Base-by-base conservation (phyloP, 2,329 filamentous ascomycete species). In the Fusarium guadeloupense region DNA sequence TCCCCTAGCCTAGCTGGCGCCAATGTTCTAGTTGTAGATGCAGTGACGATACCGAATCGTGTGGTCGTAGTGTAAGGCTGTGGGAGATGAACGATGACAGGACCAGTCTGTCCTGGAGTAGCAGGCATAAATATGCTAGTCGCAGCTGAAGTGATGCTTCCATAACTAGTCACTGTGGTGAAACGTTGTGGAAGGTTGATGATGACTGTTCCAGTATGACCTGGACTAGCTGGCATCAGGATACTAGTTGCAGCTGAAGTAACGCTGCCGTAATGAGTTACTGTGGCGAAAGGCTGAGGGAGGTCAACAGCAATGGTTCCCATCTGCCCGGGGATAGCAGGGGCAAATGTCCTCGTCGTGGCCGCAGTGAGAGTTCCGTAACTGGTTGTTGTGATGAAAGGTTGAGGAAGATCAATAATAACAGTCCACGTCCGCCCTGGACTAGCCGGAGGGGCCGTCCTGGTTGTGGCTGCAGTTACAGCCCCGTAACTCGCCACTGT, bases 361-460 rank as follows among this genome's bases (percentile, higher is more conserved):
- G 34, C 31, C 10, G 7, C n/a, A 17, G 16, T 38, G 14, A 26
- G 14, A 5, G 26, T 38, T 0, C 41, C 41, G 8, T 48, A 56
- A 14, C 39, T 28, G 4, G 52, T 55, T 1, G 26, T 7, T 5
- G 39, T 39, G 2, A 17, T 28, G 4, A 33, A 53, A 5, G 39
- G 52, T n/a, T 55, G 48, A 2, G 47, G 52, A 1, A 44, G 10
- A 5, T 48, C 53, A n/a, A 56, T 14, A 2, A 56, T 6, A 7
- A 54, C 31, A 2, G 49, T 56, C 4, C 49, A 49, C 1, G 49
- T 56, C 7, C 54, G 30, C 2, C 53, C 53, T 14, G 40, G 23
- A 10, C 17, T 17, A 10, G 40, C 20, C 6, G 53, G 49, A 2
- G 16, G 8, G 1, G 54, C 10, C 9, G 43, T 47, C 2, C 40